A percentile compares a stretch with the other conserved stretches of the same genome.
Conservation (phyloP, 768 basidiomycete species). For the Suillus decipiens region DNA sequence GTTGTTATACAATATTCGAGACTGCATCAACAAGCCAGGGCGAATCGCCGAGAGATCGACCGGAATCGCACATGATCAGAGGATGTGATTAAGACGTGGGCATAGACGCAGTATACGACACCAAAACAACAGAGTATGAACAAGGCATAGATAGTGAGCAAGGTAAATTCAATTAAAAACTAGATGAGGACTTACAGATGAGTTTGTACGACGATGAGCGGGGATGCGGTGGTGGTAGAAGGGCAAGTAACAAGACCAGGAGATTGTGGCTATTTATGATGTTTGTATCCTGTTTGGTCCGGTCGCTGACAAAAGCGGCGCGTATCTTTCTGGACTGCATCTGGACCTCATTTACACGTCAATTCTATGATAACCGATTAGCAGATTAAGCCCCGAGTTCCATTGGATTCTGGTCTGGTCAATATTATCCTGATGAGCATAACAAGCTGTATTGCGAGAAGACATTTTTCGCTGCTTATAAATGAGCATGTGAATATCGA, state of each 20-base stretch:
- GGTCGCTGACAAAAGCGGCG: slow-evolving; percentile 35
- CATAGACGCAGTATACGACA: background rate
- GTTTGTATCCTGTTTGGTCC: slow-evolving; percentile 44
- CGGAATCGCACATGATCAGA: slow-evolving; percentile 41
- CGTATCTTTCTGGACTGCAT: background rate
- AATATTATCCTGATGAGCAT: background rate
- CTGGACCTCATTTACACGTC: background rate
- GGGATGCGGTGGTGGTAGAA: slow-evolving; percentile 28
- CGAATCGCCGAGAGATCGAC: slow-evolving; percentile 32
- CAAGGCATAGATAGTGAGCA: background rate
- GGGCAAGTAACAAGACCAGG: slow-evolving; percentile 21
- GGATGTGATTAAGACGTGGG: slow-evolving; percentile 14
- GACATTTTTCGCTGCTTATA: background rate
- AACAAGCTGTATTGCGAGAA: background rate
- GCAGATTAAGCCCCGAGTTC: background rate
- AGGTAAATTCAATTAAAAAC: background rate
- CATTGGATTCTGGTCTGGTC: background rate
- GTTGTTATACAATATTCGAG: slow-evolving; percentile 14
- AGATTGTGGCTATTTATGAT: slow-evolving; percentile 36
- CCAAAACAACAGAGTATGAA: background rate
- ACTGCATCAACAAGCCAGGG: slow-evolving; percentile 17
- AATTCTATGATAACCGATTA: background rate
- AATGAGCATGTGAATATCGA: background rate
- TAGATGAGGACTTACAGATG: slow-evolving; percentile 16
- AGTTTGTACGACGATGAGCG: slow-evolving; percentile 8